Evolutionary conservation across 2,329 filamentous ascomycete genomes (phyloP), one percentile per base, ranked within the genome.

Genomic region (Atkinsonella hypoxylon): DNA sequence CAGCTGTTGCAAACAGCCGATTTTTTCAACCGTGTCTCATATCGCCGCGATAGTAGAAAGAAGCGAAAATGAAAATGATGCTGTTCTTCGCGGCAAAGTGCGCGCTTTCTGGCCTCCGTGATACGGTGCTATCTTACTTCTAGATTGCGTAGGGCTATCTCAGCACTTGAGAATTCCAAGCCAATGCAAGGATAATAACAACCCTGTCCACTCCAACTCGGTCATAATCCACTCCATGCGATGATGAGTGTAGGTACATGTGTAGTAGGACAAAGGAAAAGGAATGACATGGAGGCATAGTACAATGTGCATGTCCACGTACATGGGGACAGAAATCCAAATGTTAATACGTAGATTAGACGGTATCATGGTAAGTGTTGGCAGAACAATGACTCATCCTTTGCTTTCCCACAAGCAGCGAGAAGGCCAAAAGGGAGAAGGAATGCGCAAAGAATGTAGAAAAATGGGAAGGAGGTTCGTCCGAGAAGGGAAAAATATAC

Each of bases 131-230:
- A 41, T 41, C 38, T 22, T 20, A 42, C 26, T n/a, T 40, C 38
- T 26, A 17, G 20, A 38, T 32, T 40, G 34, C 41, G 22, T 41
- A 45, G 42, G 20, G n/a, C 11, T 18, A 48, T 49, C 40, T 49
- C 41, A 31, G 40, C 30, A 42, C 48, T 49, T 45, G 47, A 48
- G 47, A 48, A n/a, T 10, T 48, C 4, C 47, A 22, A 42, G 39
- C 30, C 30, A 31, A 34, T 22, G 18, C 46, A 9, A 43, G 17
- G 47, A 42, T 22, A 42, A 26, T 8, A 26, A 7, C 17, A 34
- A 32, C 22, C 17, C n/a, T n/a, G 8, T 48, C 9, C n/a, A 26
- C 26, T 18, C n/a, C 22, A 9, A 48, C 46, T 48, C 38, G 36
- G 30, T 36, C 44, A 34, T 45, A n/a, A 18, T 18, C 31, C n/a